A percentile compares a stretch with the other conserved stretches of the same genome.
Conservation (phyloP, 2,329 filamentous ascomycete species). For the Trichoderma afroharzianum region DNA sequence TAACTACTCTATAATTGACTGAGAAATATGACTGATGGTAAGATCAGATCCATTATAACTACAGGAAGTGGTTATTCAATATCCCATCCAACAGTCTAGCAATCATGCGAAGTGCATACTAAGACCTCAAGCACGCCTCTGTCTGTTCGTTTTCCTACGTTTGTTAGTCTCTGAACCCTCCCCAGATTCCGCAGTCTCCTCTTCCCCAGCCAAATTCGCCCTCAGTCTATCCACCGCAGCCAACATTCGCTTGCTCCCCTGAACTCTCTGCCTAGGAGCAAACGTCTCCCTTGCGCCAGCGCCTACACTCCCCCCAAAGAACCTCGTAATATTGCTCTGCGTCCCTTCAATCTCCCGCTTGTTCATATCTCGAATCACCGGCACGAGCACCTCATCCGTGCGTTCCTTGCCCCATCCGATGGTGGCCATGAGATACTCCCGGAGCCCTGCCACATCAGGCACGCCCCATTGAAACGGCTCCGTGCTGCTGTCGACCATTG, state of each 20-base stretch:
- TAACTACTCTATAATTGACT: neutral
- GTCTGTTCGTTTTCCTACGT: constrained; percentile 17
- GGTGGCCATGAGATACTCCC: constrained; percentile 82
- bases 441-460: constrained; percentile 81
- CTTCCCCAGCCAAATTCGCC: constrained; percentile 28
- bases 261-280: constrained; percentile 62
- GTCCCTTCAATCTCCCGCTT: constrained; percentile 82
- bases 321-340: constrained; percentile 93
- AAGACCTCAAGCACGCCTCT: neutral
- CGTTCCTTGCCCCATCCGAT: constrained; percentile 90
- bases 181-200: neutral
- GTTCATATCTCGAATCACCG: constrained; percentile 95
- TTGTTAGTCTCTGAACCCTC: constrained; percentile 16
- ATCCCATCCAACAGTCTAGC: neutral
- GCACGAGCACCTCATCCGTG: constrained; percentile 92
- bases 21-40: neutral
- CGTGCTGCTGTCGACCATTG: constrained; percentile 76
- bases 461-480: constrained; percentile 93
- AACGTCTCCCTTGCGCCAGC: constrained; percentile 64
- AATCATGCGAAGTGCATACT: neutral
- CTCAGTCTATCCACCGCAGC: constrained; percentile 68
- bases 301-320: constrained; percentile 73
- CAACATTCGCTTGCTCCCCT: constrained; percentile 70
- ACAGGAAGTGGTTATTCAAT: neutral
- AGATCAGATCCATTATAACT: neutral